Evolutionary conservation across 2,329 filamentous ascomycete genomes (phyloP), one percentile per base, ranked within the genome.

Genomic region (Xylariales sp.): DNA sequence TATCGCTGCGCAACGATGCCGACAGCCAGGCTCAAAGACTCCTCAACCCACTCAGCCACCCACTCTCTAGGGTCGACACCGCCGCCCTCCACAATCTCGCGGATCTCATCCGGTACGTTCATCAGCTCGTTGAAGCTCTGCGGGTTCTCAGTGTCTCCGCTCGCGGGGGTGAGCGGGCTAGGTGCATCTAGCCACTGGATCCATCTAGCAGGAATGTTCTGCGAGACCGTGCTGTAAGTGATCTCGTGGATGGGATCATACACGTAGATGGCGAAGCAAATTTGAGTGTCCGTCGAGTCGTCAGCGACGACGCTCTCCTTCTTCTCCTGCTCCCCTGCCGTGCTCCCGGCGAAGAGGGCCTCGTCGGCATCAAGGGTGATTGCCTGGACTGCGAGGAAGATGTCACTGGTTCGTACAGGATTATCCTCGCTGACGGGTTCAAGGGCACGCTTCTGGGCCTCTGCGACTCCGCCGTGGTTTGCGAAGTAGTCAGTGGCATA

Each of bases 21-120:
- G 1, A 94, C 78, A 4, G 81, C 78, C 33, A 97, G 68, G 28
- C 72, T 80, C 21, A 98, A 72, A 0, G 82, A 69, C 66, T 97
- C 91, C 66, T 97, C 91, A 32, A 98, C 76, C 93, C 93, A 98
- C 62, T 97, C 93, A 4, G 90, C 85, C 25, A 95, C 87, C 93
- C 93, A 98, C 61, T 98, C 93, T 41, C 93, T 76, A 1, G 93
- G 93, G 56, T 98, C 93, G 3, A 97, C 88, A 32, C 77, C 79
- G 7, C 79, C 80, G 30, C 66, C 66, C 53, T 81, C 78, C 28
- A 98, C 79, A 46, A 97, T 95, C 48, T 91, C 86, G 16, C 78
- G 74, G 52, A 98, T 96, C 55, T 90, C 88, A 19, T 88, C 84
- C 0, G 93, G 91, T 23, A 90, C 62, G n/a, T 53, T 52, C 8